Base-by-base conservation (phyloP, 176 grass and related monocot genomes). In the Triticum timopheevii region DNA sequence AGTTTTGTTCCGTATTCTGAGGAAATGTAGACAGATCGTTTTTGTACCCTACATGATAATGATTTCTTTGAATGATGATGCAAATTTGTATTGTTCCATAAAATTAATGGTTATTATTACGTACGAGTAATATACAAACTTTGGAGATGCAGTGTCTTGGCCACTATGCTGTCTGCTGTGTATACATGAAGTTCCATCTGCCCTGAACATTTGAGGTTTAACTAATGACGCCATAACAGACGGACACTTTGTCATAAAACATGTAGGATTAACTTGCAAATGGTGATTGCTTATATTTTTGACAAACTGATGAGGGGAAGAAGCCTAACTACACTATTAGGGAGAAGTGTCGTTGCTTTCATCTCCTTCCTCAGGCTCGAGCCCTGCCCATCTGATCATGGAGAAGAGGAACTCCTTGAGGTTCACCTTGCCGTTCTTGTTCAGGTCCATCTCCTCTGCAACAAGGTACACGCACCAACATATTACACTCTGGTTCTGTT, bases 361-460 rank as follows among this genome's bases (percentile, higher is more conserved):
- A 16, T 84, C 84, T 2, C 88, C 89, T 61, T 89, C 76, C 62
- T 90, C 88, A 24, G 78, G 79, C 19, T 94, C 92, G 3, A 88
- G 49, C 13, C 95, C 92, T 6, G 88, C 65, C 95, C 92, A 97
- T 91, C 90, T 86, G 70, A 88, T 82, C 65, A 94, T 66, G 49
- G 88, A 86, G 54, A 86, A 91, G 71, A 97, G 89, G 71, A 94
- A 94, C 68, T 90, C 90, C 63, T 97, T 97, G 27, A 97, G 86
- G 85, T 87, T 91, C 81, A 94, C 92, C 77, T 81, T 86, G 22
- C 92, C 95, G 59, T 90, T 86, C 56, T 83, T 88, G 91, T 94
- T 69, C 84, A 91, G 25, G 68, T 97, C 88, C 92, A 97, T 97
- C 65, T 97, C 95, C 75, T 89, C 92, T 97, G 86, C 86, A 91